These are phyloP conservation scores for Phlegmacium glaucopus DNA, from an alignment of 768 basidiomycete genomes.

Conservation along the genomic window DNA sequence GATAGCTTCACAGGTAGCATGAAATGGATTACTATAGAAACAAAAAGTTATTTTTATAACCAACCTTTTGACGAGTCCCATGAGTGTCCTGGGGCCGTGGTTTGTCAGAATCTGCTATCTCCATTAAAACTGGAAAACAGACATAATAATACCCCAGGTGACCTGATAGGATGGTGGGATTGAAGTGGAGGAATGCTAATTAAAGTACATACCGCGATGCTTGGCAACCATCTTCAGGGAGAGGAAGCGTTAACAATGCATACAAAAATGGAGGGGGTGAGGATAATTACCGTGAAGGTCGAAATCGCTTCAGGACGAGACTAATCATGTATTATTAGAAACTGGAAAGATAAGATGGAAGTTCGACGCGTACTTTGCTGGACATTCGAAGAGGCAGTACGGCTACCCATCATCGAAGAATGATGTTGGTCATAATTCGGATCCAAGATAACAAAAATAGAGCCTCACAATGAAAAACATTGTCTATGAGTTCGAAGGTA, in stretches of 20 bases:
- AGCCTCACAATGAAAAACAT: constrained; percentile 65
- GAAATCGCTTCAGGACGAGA: constrained; percentile 57
- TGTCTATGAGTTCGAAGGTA: constrained; percentile 40
- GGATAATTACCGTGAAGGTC: constrained; percentile 52
- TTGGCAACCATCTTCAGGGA: constrained; percentile 53
- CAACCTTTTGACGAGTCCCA: constrained; percentile 68
- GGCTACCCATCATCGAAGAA: constrained; percentile 30
- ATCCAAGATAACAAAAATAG: neutral
- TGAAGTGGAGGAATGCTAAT: neutral
- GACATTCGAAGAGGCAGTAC: constrained; percentile 65
- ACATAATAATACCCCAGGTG: constrained; percentile 66
- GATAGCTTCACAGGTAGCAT: constrained; percentile 39
- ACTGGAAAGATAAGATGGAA: constrained; percentile 1
- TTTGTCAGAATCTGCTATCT: neutral
- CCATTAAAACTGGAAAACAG: constrained; percentile 11
- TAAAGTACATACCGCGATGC: constrained; percentile 47
- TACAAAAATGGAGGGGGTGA: neutral
- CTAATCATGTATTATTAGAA: constrained; percentile 19
- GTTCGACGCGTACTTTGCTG: constrained; percentile 51
- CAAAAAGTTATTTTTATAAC: constrained; percentile 3
- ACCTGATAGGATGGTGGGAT: constrained; percentile 31
- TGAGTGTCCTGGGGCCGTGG: constrained; percentile 42
- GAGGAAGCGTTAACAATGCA: constrained; percentile 2
- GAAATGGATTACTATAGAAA: neutral
- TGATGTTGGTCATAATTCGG: neutral